Conservation (phyloP, 2,329 filamentous ascomycete species). For the Macrophomina phaseolina region DNA sequence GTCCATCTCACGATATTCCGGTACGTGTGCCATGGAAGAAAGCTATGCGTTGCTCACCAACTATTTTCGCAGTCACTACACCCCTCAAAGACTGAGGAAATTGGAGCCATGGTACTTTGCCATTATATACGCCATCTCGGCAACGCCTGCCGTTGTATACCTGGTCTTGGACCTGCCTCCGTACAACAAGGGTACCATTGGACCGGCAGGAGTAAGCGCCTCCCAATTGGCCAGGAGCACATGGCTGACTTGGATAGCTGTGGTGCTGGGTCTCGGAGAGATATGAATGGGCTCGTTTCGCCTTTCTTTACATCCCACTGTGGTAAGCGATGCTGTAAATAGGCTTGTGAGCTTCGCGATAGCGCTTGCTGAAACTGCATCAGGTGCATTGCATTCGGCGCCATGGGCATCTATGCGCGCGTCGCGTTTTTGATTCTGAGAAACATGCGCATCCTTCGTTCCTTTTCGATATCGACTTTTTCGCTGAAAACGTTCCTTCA, state of each 20-base stretch:
- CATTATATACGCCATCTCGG: constrained; percentile 74
- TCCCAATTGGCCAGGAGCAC: background rate
- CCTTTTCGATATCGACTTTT: too few species aligned
- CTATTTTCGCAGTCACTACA: constrained; percentile 58
- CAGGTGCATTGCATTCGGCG: constrained; percentile 63
- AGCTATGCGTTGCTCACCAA: background rate
- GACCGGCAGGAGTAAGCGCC: constrained; percentile 65
- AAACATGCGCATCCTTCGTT: too few species aligned
- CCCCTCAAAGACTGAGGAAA: constrained; percentile 66
- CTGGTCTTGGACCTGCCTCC: constrained; percentile 65
- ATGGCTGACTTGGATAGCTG: constrained; percentile 49
- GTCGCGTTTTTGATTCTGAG: too few species aligned
- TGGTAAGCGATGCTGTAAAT: constrained; percentile 55
- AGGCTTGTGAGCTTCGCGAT: too few species aligned
- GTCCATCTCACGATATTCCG: constrained; percentile 82
- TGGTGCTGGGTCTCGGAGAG: constrained; percentile 81
- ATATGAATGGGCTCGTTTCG: constrained; percentile 75
- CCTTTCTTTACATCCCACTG: constrained; percentile 74
- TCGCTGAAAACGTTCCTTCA: too few species aligned
- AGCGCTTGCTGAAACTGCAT: background rate
- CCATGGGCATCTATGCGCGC: constrained; percentile 67
- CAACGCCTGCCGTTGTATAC: constrained; percentile 71
- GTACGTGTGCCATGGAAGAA: background rate
- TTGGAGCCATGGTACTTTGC: constrained; percentile 75
- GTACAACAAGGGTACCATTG: constrained; percentile 67